Conservation (phyloP, 2,329 filamentous ascomycete species). For the Fusarium robinianum region DNA sequence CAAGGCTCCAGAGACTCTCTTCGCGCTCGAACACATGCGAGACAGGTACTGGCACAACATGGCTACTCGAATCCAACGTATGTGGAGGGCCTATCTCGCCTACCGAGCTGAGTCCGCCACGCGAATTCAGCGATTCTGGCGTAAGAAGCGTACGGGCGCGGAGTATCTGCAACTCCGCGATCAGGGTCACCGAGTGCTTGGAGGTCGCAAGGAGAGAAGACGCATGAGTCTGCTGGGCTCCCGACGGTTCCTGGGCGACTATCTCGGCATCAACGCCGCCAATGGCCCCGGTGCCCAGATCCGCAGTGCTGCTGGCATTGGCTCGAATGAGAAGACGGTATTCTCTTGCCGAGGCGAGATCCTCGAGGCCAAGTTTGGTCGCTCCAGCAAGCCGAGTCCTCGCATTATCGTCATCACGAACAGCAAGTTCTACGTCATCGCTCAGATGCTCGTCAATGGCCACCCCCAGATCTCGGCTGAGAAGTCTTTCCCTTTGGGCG, state of each 20-base stretch:
- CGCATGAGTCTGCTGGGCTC: constrained; percentile 91
- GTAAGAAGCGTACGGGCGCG: constrained; percentile 86
- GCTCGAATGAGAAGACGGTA: constrained; percentile 72
- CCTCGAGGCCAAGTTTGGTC: constrained; percentile 91
- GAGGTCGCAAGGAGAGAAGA: constrained; percentile 85
- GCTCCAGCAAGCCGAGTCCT: constrained; percentile 91
- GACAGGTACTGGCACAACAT: constrained; percentile 99
- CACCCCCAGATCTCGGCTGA: constrained; percentile 83
- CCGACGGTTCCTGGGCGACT: constrained; percentile 91
- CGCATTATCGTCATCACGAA: constrained; percentile 83
- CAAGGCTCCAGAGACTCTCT: constrained; percentile 95
- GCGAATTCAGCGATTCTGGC: constrained; percentile 93
- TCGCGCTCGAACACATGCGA: constrained; percentile 95
- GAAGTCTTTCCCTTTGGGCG: constrained; percentile 77
- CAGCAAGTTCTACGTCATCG: constrained; percentile 86
- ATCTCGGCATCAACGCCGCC: constrained; percentile 82
- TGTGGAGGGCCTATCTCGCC: constrained; percentile 94
- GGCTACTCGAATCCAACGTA: constrained; percentile 95
- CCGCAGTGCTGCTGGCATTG: constrained; percentile 72
- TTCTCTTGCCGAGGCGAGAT: constrained; percentile 94
- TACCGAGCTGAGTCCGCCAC: constrained; percentile 92
- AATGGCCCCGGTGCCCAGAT: constrained; percentile 82
- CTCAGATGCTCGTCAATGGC: constrained; percentile 79
- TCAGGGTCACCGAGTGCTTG: constrained; percentile 80
- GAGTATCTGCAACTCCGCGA: constrained; percentile 89